Conservation (phyloP, 331 rosid genomes). For the Dryas integrifolia region DNA sequence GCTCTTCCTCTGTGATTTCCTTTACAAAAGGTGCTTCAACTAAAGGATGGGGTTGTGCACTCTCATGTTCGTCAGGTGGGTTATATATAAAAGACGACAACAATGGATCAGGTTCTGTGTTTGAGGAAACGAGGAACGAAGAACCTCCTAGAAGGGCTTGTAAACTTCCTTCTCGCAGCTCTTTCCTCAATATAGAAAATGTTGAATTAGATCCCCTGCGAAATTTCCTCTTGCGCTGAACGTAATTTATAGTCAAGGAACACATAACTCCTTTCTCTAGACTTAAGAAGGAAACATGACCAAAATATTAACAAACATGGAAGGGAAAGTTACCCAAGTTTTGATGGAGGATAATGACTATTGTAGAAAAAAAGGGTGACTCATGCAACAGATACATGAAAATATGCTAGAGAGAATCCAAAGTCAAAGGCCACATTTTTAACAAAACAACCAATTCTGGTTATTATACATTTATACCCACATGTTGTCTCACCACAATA, state of each 20-base stretch:
- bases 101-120: constrained; percentile 77
- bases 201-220: constrained; percentile 67
- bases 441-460: not conserved
- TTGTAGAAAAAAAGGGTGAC: not conserved
- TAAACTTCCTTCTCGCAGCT: constrained; percentile 71
- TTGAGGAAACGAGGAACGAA: constrained; percentile 45
- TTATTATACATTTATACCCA: not conserved
- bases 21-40: constrained; percentile 38
- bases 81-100: constrained; percentile 74
- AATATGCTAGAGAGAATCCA: not conserved
- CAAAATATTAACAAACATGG: not conserved
- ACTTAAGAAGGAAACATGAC: not conserved
- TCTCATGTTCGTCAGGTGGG: constrained; percentile 47
- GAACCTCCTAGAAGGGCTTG: constrained; percentile 84
- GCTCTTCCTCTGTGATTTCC: constrained; percentile 43
- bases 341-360: not conserved
- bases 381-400: not conserved
- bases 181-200: constrained; percentile 66
- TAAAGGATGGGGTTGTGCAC: constrained; percentile 34
- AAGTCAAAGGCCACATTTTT: not conserved
- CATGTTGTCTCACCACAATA: not conserved
- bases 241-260: constrained; percentile 68
- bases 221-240: constrained; percentile 77
- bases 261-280: constrained; percentile 10
- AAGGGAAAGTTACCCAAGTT: not conserved